Evolutionary conservation across 345 rosid genomes (phyloP).

Genomic region (Nephelium lappaceum): DNA sequence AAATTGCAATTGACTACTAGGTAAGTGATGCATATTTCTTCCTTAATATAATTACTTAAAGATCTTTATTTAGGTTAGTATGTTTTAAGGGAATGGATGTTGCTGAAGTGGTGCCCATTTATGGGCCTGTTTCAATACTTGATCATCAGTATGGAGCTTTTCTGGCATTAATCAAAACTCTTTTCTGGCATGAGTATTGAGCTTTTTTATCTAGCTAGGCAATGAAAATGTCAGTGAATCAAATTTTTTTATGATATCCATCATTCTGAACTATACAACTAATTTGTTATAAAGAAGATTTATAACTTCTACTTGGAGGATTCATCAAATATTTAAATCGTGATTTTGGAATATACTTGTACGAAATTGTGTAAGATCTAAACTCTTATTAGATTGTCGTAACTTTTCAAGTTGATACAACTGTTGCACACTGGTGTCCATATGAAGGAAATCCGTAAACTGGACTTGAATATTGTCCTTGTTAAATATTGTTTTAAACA

Average conservation of each 20-base stretch:
- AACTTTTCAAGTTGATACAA: too few relatives aligned
- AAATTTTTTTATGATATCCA: not conserved
- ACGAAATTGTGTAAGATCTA: not conserved
- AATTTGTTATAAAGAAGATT: not conserved
- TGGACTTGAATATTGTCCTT: too few relatives aligned
- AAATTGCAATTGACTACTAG: not conserved
- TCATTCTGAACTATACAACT: too few relatives aligned
- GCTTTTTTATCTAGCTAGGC: not conserved
- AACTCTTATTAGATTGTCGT: not conserved
- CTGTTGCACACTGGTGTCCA: not conserved
- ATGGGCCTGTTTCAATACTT: not conserved
- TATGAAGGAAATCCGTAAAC: too few relatives aligned
- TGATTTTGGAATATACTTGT: not conserved
- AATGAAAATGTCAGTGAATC: not conserved
- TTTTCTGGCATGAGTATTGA: too few relatives aligned
- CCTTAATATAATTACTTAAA: not conserved
- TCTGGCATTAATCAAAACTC: not conserved
- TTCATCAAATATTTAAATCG: too few relatives aligned
- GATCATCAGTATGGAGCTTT: not conserved
- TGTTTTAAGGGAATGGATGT: not conserved
- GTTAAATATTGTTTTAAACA: too few relatives aligned
- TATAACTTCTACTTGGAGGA: too few relatives aligned
- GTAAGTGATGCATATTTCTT: not conserved
- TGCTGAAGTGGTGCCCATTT: not conserved
- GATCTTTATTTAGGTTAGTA: not conserved